Evolutionary conservation across 495 filamentous ascomycete genomes (phyloP).

Genomic region (Geoglossum glabrum): DNA sequence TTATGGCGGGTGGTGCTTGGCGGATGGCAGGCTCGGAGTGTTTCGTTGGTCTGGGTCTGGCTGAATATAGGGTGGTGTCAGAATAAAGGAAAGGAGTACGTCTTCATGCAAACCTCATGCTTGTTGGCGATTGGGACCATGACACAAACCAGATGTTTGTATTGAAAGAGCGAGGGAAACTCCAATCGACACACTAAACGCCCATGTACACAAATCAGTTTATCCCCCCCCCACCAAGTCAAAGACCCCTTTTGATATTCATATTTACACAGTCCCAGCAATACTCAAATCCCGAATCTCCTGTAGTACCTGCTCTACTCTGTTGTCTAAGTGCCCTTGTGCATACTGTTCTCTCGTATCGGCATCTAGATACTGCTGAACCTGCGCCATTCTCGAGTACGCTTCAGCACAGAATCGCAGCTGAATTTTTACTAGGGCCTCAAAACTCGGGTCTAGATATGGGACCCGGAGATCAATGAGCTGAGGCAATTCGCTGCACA

Average conservation of each 20-base stretch:
- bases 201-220: background rate
- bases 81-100: too few relatives aligned
- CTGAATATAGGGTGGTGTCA: too few relatives aligned
- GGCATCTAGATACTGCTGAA: conserved; percentile 96
- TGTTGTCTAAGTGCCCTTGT: conserved; percentile 70
- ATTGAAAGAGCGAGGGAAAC: background rate
- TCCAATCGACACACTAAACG: background rate
- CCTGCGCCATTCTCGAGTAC: conserved; percentile 92
- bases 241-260: background rate
- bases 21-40: too few relatives aligned
- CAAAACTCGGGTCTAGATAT: conserved; percentile 89
- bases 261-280: conserved; percentile 42
- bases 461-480: conserved; percentile 93
- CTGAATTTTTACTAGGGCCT: conserved; percentile 96
- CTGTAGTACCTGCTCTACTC: conserved; percentile 90
- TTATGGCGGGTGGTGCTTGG: too few relatives aligned
- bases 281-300: conserved; percentile 96
- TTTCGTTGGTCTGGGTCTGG: too few relatives aligned
- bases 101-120: background rate
- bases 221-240: background rate
- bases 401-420: conserved; percentile 93
- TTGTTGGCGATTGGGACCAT: background rate
- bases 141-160: background rate
- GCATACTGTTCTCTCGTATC: conserved; percentile 94
- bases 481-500: conserved; percentile 84